Evolutionary conservation across 352 stramenopile genomes (phyloP), one percentile per base, ranked within the genome.

Genomic region (Phytophthora sansomeana): DNA sequence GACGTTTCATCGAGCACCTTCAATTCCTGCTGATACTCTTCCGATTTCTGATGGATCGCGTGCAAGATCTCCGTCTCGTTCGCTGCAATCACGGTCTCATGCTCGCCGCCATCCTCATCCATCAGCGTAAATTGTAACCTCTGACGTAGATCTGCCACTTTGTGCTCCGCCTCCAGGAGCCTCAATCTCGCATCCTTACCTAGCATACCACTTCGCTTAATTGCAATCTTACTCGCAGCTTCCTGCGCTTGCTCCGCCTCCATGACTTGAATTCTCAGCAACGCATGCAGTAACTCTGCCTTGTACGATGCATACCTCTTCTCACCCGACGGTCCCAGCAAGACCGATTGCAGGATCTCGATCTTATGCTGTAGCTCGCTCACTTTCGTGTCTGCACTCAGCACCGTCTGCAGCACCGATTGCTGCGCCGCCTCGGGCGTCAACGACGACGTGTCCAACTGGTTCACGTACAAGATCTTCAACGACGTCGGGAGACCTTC

Each of bases 401-500:
- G 42, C 8, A 87, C 78, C 2, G 67, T 83, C 38, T 75, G 75
- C 17, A 87, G 55, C 17, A 87, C 78, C 4, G 75, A 80, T 35
- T 72, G 60, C 35, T 72, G 28, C 1, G 44, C 50, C 0, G 67
- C 54, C 28, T 67, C 44, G 0, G 56, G 49, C 16, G 75, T 67
- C 28, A 84, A 63, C 7, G 71, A 77, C 41, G 73, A 72, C 48
- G 73, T 81, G 59, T 87, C 78, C n/a, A 89, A 52, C 48, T 89
- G 80, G 51, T 89, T 86, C 47, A 89, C 75, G 57, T 86, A 89
- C 68, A 89, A 48, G 16, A 89, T 76, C 52, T 78, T 78, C 10
- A 89, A 59, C 47, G 76, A 65, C 28, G 72, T 43, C 30, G 80
- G 77, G 9, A 89, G 58, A 0, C 76, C 74, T 61, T 89, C 80